Evolutionary conservation across 78 protist species (phyloP).

Genomic region (Dictyostelium capitatum): DNA sequence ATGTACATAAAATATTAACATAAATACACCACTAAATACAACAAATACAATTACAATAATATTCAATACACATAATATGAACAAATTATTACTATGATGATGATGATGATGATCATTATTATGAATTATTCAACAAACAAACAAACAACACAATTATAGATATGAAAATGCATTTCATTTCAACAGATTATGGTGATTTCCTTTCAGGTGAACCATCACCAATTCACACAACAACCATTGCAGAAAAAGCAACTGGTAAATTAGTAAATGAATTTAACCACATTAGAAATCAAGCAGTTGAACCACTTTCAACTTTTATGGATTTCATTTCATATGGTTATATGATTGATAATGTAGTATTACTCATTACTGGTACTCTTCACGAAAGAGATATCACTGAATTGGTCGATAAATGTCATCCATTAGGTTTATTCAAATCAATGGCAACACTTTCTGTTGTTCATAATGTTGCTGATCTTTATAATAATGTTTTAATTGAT

Average conservation of each 20-base stretch:
- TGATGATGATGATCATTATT: background rate
- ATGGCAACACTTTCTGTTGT: conserved; percentile 91
- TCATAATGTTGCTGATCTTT: conserved; percentile 92
- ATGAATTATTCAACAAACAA: background rate
- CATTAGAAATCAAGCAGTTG: conserved; percentile 92
- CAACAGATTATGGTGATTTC: conserved; percentile 97
- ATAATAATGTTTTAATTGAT: conserved; percentile 95
- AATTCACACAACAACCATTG: conserved; percentile 89
- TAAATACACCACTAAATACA: no score
- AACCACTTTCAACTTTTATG: conserved; percentile 96
- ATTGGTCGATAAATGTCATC: conserved; percentile 96
- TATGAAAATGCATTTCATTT: conserved; percentile 94
- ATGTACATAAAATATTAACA: no score
- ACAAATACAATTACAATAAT: no score
- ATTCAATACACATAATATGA: background rate
- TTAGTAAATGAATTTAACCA: conserved; percentile 90
- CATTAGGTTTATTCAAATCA: conserved; percentile 96
- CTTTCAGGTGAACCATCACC: conserved; percentile 95
- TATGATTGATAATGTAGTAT: conserved; percentile 99
- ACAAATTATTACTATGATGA: background rate
- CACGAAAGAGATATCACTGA: conserved; percentile 93
- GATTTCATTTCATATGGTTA: conserved; percentile 98
- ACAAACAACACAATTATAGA: conserved; percentile 63
- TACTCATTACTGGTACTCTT: conserved; percentile 96
- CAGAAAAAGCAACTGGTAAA: conserved; percentile 71